phyloP scores from a whole-genome alignment of 1,139 yeast genomes.

The Blastobotrys apis region DNA sequence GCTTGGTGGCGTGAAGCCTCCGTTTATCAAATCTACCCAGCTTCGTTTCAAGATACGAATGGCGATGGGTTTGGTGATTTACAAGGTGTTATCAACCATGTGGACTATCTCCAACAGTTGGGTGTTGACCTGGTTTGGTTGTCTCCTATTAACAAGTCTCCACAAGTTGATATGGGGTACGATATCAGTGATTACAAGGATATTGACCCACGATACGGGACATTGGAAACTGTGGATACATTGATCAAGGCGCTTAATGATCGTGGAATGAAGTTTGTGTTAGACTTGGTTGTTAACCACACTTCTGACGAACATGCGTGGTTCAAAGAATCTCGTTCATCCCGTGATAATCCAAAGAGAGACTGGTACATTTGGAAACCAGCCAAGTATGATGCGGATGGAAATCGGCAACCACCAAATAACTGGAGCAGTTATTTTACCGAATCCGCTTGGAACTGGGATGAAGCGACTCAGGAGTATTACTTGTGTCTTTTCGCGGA shows the following conservation, averaged over 20 bases:
- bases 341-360: constrained; percentile 50
- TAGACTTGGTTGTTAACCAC: constrained; percentile 58
- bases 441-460: constrained; percentile 52
- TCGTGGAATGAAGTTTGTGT: constrained; percentile 49
- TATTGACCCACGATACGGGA: constrained; percentile 51
- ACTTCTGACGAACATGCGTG: constrained; percentile 53
- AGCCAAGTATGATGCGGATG: constrained; percentile 45
- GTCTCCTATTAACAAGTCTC: constrained; percentile 56
- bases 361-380: constrained; percentile 61
- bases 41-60: constrained; percentile 53
- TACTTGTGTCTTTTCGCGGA: constrained; percentile 51
- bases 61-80: constrained; percentile 58
- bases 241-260: constrained; percentile 47
- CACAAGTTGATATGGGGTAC: constrained; percentile 62
- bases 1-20: constrained; percentile 55
- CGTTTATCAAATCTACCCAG: constrained; percentile 56
- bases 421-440: constrained; percentile 51
- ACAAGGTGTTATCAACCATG: constrained; percentile 48
- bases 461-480: constrained; percentile 50
- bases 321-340: constrained; percentile 53
- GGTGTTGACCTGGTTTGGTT: constrained; percentile 56
- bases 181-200: constrained; percentile 53
- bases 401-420: constrained; percentile 52
- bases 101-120: constrained; percentile 49
- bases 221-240: constrained; percentile 48